Evolutionary conservation across 768 basidiomycete genomes (phyloP), one percentile per base, ranked within the genome.

Genomic region (Polyporus arcularius): DNA sequence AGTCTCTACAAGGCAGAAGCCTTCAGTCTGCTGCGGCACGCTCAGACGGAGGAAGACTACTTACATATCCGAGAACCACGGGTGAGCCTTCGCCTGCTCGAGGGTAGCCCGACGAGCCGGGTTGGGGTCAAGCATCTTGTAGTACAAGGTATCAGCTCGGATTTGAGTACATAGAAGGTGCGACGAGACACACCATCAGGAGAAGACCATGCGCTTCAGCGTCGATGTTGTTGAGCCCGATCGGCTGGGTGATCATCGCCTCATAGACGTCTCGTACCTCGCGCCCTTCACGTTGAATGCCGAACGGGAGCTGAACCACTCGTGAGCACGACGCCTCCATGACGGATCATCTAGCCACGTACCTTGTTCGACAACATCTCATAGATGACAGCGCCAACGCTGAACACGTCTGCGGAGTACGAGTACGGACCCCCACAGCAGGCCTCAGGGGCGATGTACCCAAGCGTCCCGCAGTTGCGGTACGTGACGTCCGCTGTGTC

Each of bases 381-480:
- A 46, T 57, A 64, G 28, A 70, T 43, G 68, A 80, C 76, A 63
- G 80, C 76, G 16, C 78, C 79, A 42, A 79, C 68, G 14, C 73
- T 73, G 77, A 77, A 82, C 41, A 79, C 73, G 58, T 82, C 80
- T 9, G 75, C 77, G 60, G 74, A 74, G 42, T 76, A 77, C 9
- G 76, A 75, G 65, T 80, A 79, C 53, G n/a, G 26, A 2, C 75
- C 73, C 2, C 75, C 73, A 55, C 74, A 68, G 59, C 71, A 73
- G 14, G 79, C 72, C 62, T 81, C 80, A 1, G 80, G 80, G 5
- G 80, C 74, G 74, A 78, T 78, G 74, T 79, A 81, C 51, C 75
- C 76, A 11, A 76, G 75, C 48, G 79, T 80, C 40, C 80, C 78
- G 51, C 63, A 60, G 38, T 28, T 14, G 46, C 53, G 15, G 10